Percentiles rank a stretch among this genome's conserved stretches.
These are phyloP conservation scores for Coemansia aciculifera DNA, from an alignment of 192 early-diverging fungal species.

Conservation along the genomic window DNA sequence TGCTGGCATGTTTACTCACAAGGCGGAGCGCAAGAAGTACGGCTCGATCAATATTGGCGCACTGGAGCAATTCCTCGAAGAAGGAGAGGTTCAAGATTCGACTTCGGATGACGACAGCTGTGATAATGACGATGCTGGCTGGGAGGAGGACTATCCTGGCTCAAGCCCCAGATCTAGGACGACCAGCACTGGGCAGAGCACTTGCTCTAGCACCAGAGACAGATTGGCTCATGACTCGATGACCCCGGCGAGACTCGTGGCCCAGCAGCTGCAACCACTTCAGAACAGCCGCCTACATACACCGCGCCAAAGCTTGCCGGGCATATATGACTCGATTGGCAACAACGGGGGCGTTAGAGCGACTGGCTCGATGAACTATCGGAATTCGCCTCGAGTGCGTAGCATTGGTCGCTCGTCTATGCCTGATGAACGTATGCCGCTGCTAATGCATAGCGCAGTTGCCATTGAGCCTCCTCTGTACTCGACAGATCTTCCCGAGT, in stretches of 20 bases:
- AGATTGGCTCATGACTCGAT: background rate
- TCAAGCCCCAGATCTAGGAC: background rate
- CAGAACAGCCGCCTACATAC: background rate
- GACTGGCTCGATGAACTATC: background rate
- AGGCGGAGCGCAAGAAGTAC: conserved; percentile 27
- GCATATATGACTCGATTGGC: background rate
- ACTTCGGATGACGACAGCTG: conserved; percentile 34
- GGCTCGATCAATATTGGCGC: conserved; percentile 46
- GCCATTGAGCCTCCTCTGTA: conserved; percentile 15
- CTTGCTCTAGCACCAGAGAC: conserved; percentile 21
- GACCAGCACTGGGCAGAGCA: conserved; percentile 20
- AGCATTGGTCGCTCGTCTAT: conserved; percentile 1
- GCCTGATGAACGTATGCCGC: conserved; percentile 30
- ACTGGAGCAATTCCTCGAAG: conserved; percentile 48
- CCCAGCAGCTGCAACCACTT: background rate
- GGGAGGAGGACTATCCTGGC: conserved; percentile 31
- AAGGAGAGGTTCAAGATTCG: conserved; percentile 44
- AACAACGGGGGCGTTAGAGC: background rate
- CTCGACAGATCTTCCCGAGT: conserved; percentile 11
- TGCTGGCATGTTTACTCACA: conserved; percentile 4
- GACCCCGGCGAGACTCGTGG: background rate
- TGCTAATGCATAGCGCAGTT: conserved; percentile 23
- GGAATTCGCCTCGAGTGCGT: conserved; percentile 18
- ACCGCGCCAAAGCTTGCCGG: background rate
- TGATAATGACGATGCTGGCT: conserved; percentile 20